Evolutionary conservation across 83 land plant species (phyloP), one percentile per base, ranked within the genome.

Genomic region (Picea abies): DNA sequence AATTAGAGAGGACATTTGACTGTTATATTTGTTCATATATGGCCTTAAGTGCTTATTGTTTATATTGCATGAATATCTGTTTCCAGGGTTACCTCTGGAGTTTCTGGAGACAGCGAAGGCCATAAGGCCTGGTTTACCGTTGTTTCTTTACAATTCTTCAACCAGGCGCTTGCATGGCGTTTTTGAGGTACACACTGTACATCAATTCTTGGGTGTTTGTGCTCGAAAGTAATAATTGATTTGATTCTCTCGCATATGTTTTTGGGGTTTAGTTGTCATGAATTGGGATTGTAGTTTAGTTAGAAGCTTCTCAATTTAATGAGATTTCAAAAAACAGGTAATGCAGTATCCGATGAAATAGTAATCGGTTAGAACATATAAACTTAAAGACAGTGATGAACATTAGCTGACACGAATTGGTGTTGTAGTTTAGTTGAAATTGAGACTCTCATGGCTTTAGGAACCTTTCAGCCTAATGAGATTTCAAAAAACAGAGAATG

Each of bases 21-120:
- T 2, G 56, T 11, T 11, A 52, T 52, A 1, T 52, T 19, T 37
- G 22, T 9, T 70, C 20, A 5, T 49, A 41, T 47, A 12, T 22
- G 77, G 77, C n/a, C n/a, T 1, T 7, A 39, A 19, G 35, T 72
- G 76, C 44, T 49, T 3, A 12, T 8, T 39, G 76, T 60, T 76
- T n/a, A 10, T 1, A 52, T 76, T 76, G 60, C n/a, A 49, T n/a
- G 56, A 72, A 72, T 52, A 8, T 76, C 11, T 7, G 44, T 25
- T 17, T 76, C 61, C 79, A 76, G 79, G 37, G 35, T 9, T 76
- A 60, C 79, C 79, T 20, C 11, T 76, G 3, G 62, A 56, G 16
- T 76, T 5, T 76, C 79, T 76, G 52, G 62, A 76, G 32, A 76
- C 19, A 52, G 79, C 47, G 25, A 52, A 76, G 60, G 62, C 62